phyloP scores from a whole-genome alignment of 2,329 filamentous ascomycete species.

The Scleromitrula shiraiana region DNA sequence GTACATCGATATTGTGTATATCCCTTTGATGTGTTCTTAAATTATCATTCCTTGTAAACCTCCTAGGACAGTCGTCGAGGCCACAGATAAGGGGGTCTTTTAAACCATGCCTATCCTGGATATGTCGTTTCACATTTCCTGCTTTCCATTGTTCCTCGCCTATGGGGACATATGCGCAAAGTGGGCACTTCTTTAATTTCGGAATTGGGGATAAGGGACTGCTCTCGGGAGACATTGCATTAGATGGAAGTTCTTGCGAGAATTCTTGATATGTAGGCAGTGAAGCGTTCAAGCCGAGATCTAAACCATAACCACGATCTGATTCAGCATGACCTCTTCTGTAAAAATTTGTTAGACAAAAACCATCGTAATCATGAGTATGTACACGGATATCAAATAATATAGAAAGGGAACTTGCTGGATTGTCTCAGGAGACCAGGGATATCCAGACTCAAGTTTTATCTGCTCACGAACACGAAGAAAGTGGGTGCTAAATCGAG shows the following conservation, averaged over 20 bases:
- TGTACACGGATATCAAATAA: too few species aligned
- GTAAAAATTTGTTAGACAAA: background rate
- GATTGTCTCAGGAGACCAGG: background rate
- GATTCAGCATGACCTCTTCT: background rate
- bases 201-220: background rate
- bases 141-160: conserved; percentile 24
- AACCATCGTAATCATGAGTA: background rate
- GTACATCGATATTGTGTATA: conserved; percentile 14
- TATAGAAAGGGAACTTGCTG: background rate
- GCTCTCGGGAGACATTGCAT: background rate
- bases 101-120: conserved; percentile 18
- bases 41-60: conserved; percentile 24
- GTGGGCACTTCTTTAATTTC: background rate
- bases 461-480: background rate
- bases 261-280: too few species aligned
- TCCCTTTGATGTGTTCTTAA: conserved; percentile 19
- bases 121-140: conserved; percentile 23
- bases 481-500: background rate
- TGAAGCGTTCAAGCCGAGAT: too few species aligned
- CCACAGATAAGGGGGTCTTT: conserved; percentile 15
- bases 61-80: conserved; percentile 16
- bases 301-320: too few species aligned
- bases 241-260: background rate
- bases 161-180: conserved; percentile 16
- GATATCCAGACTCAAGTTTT: background rate